These are phyloP conservation scores for Cupressus sempervirens DNA, from an alignment of 75 land plant species.

Conservation along the genomic window DNA sequence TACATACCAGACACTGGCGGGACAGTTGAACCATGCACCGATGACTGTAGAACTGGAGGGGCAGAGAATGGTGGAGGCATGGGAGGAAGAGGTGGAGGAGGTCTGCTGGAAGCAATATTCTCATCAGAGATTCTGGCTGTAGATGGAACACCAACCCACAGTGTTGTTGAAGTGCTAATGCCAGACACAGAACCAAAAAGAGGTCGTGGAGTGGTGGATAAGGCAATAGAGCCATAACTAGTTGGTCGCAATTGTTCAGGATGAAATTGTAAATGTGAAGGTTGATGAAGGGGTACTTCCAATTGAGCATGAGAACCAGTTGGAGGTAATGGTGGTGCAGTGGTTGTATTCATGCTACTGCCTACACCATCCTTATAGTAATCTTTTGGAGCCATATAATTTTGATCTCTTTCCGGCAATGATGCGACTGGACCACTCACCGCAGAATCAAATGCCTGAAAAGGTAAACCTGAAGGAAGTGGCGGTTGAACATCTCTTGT, in stretches of 20 bases:
- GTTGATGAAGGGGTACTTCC: constrained; percentile 6
- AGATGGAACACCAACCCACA: constrained; percentile 22
- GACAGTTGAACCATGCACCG: constrained; percentile 23
- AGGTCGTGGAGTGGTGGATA: constrained; percentile 19
- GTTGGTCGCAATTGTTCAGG: constrained; percentile 24
- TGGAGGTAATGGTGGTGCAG: constrained; percentile 8
- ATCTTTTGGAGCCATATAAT: constrained; percentile 9
- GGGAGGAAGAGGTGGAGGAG: constrained; percentile 70
- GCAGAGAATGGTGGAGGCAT: constrained; percentile 62
- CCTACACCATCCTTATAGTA: constrained; percentile 6
- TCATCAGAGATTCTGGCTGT: constrained; percentile 17
- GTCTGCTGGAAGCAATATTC: constrained; percentile 32
- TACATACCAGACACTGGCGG: constrained; percentile 20
- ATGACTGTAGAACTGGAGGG: constrained; percentile 18
- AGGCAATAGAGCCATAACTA: constrained; percentile 14
- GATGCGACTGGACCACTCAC: constrained; percentile 12
- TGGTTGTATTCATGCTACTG: background rate
- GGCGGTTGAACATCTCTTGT: constrained; percentile 29
- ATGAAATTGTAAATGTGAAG: constrained; percentile 27
- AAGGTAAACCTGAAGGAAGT: constrained; percentile 27
- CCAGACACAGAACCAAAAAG: constrained; percentile 24
- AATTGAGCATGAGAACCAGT: constrained; percentile 5
- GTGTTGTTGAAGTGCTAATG: constrained; percentile 9
- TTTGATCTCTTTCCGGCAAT: constrained; percentile 18
- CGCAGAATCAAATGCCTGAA: constrained; percentile 18